These are phyloP conservation scores for Magnolia officinalis DNA, from an alignment of 164 flowering plant genomes.

Conservation along the genomic window DNA sequence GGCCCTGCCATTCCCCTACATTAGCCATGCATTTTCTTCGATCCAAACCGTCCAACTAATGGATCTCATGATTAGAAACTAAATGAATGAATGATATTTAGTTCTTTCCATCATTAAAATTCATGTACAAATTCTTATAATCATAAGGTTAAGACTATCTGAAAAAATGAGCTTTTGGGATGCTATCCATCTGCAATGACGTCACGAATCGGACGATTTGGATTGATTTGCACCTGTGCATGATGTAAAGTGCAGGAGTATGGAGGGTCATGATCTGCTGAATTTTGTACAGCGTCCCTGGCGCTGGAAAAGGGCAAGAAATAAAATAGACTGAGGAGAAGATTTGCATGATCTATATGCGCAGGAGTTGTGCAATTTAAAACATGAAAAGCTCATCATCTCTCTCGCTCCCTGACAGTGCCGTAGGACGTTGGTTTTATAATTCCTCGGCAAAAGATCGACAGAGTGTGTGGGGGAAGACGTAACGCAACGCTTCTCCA, in stretches of 20 bases:
- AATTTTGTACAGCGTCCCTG: neutral
- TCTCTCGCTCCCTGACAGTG: neutral
- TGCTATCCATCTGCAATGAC: too few species aligned
- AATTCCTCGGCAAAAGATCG: neutral
- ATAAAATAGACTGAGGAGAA: constrained; percentile 3
- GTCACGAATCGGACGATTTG: too few species aligned
- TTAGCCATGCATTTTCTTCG: neutral
- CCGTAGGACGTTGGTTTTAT: neutral
- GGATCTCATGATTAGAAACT: neutral
- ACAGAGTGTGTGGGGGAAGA: neutral
- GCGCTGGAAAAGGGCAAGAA: neutral
- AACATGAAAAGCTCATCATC: neutral
- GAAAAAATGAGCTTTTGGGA: too few species aligned
- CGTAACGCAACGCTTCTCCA: neutral
- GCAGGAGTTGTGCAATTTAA: neutral
- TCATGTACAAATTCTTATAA: too few species aligned
- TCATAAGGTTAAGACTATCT: too few species aligned
- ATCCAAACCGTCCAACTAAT: neutral
- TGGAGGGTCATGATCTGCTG: too few species aligned
- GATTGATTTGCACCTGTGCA: too few species aligned
- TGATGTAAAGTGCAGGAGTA: too few species aligned
- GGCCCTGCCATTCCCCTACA: neutral
- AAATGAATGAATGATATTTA: too few species aligned
- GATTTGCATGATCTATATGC: constrained; percentile 7
- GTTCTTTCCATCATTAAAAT: too few species aligned